Evolutionary conservation across 331 rosid species (phyloP), one percentile per base, ranked within the genome.

Genomic region (Quercus lobata): DNA sequence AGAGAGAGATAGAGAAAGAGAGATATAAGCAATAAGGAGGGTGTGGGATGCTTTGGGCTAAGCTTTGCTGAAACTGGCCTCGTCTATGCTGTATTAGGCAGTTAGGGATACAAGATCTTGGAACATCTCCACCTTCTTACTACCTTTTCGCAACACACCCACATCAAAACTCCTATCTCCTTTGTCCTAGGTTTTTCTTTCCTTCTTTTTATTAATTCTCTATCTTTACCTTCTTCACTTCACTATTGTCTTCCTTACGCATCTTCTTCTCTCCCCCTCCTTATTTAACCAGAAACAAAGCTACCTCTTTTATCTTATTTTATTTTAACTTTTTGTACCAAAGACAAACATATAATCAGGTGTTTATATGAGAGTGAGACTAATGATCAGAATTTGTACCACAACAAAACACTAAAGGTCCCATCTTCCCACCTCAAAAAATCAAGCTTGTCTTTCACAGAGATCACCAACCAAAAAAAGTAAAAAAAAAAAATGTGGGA

Each of bases 11-110:
- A 27, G 29, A 17, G 71, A 32, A 74, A n/a, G 54, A 71, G 61
- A 24, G 71, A 44, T 1, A 15, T 56, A 18, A 71, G 88, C 60
- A 85, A 75, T 86, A 83, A 79, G 82, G 81, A 56, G 79, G 75
- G 81, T 77, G 79, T 49, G 88, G 41, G 90, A 84, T 25, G 83
- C 82, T 87, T 84, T 85, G 65, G 80, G 89, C 82, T 66, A 71
- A 66, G 79, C 71, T 81, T 49, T 63, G 86, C 80, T 81, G 60
- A 86, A 88, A 84, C 85, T 72, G 86, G 90, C 89, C 91, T 86
- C 86, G 91, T 86, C 87, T 85, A 86, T 89, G 83, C 90, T 85
- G 92, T 86, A 82, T 89, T 85, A 80, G 96, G 90, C 83, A 91
- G 87, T 85, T 21, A 54, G 82, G 69, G 72, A 79, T 76, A 73